phyloP scores from a whole-genome alignment of 192 early-diverging fungal genomes.

The Umbelopsis ramanniana region DNA sequence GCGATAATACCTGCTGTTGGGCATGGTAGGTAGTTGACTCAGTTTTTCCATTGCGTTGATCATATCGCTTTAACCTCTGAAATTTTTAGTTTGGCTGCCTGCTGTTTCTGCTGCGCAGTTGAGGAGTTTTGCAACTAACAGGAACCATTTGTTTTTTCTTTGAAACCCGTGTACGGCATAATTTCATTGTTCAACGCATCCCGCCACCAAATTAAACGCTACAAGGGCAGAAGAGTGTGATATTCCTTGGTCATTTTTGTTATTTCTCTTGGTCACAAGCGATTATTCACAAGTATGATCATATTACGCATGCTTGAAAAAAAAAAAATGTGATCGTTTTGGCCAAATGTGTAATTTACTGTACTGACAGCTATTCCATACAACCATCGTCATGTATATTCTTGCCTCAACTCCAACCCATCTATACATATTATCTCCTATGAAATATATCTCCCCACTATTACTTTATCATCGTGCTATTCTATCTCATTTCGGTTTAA shows the following conservation, averaged over 20 bases:
- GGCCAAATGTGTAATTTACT: not conserved
- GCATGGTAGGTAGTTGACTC: conserved; percentile 25
- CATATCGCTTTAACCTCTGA: not conserved
- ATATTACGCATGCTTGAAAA: not conserved
- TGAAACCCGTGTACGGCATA: not conserved
- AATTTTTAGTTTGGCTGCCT: conserved; percentile 12
- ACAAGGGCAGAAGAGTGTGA: no score
- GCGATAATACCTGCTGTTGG: conserved; percentile 32
- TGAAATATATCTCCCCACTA: no score
- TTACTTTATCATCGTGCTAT: no score
- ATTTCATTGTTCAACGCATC: not conserved
- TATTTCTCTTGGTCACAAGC: conserved; percentile 17
- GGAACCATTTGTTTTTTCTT: not conserved
- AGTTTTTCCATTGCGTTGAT: not conserved
- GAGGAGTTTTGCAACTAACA: conserved; percentile 3
- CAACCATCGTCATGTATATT: no score
- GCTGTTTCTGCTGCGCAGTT: conserved; percentile 9
- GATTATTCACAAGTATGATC: not conserved
- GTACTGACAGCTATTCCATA: not conserved
- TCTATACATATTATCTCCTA: no score
- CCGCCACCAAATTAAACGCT: not conserved
- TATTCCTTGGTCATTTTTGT: not conserved
- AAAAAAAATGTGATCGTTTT: not conserved
- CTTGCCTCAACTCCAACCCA: no score
- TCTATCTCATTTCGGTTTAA: no score